Percentiles rank a stretch among this genome's conserved stretches.
phyloP scores from a whole-genome alignment of 768 basidiomycete species.

The Polyporus arcularius region DNA sequence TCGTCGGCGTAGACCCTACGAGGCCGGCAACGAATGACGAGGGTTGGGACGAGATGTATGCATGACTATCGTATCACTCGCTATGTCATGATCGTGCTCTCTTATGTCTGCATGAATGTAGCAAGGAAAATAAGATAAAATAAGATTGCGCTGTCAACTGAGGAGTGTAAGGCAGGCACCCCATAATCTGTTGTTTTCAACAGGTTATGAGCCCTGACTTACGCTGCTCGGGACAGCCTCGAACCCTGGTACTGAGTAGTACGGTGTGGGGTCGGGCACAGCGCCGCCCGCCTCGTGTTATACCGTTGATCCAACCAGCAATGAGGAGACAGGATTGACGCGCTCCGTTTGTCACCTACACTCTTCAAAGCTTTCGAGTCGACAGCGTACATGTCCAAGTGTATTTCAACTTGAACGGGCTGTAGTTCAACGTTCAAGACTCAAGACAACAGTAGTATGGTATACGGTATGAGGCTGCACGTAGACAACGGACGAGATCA shows the following conservation, averaged over 20 bases:
- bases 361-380: no score
- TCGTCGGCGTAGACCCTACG: conserved; percentile 7
- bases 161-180: conserved; percentile 2
- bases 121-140: no score
- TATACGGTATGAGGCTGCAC: no score
- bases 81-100: background rate
- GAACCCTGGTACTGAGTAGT: conserved; percentile 40
- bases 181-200: conserved; percentile 7
- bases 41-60: conserved; percentile 70
- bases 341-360: background rate
- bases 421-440: no score
- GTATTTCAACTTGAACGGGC: no score
- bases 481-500: no score
- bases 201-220: conserved; percentile 13
- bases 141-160: background rate
- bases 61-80: conserved; percentile 24
- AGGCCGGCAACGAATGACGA: conserved; percentile 42
- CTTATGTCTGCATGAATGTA: background rate
- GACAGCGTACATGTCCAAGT: no score
- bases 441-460: no score
- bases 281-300: background rate
- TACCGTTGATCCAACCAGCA: background rate
- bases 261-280: background rate
- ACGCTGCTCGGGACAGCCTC: conserved; percentile 54
- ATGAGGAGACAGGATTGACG: background rate